Base-by-base conservation (phyloP, 495 filamentous ascomycete species). In the Neurospora sublineolata region DNA sequence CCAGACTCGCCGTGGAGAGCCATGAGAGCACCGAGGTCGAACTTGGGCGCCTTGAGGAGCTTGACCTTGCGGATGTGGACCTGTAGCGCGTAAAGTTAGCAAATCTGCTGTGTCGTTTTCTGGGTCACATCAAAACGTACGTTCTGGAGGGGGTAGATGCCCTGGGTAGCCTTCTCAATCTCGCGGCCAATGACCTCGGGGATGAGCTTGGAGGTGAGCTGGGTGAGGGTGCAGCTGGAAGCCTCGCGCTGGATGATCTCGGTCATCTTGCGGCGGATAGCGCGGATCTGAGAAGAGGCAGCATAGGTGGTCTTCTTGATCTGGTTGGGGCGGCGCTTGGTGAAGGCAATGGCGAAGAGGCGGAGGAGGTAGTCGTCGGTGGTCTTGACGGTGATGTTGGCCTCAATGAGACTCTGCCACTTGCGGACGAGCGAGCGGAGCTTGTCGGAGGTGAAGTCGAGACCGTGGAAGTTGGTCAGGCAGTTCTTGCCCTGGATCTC, bases 291-390 rank as follows among this genome's bases (percentile, higher is more conserved):
- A 72, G 94, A 97, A 76, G 92, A 92, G 72, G 90, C 88, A 72
- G 95, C 95, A 81, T 99, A 99, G 78, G 96, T 98, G 77, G 95
- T 99, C 90, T 97, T 98, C 91, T 97, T 97, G 87, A 99, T 93
- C 87, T 99, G 95, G 87, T 99, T 99, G 74, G 94, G 93, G 78
- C 95, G 89, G 82, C 92, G 87, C 92, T 97, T 98, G 82, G 95
- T 99, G 88, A 99, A 99, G 75, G 95, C 95, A 78, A 99, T 98
- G 82, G 91, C 92, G 85, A 99, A 99, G 75, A 99, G 90, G 74
- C 95, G 93, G 83, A 99, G 87, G 77, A 98, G 94, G 87, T 99
- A 98, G 82, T 99, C 94, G 80, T 99, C 95, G 81, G 95, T 98
- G 75, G 95, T 97, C 92, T 97, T 97, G 87, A 98, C 93, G 75